Base-by-base conservation (phyloP, 768 basidiomycete species). In the Russula brevipes region DNA sequence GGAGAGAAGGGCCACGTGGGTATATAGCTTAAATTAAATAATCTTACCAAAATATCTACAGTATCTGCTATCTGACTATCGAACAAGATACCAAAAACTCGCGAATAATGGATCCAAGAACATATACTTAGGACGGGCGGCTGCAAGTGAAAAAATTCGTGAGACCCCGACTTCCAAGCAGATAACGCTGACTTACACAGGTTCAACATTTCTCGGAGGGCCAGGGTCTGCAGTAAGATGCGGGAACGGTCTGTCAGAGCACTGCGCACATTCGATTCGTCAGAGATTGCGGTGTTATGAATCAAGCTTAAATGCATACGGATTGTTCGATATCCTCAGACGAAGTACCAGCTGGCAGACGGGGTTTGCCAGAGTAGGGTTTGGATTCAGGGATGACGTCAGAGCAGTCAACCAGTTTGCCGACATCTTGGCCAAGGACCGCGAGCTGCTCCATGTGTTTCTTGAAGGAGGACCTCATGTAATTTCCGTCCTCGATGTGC, bases 401-500 rank as follows among this genome's bases (percentile, higher is more conserved):
- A 3, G 63, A 69, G 31, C 70, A 71, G 58, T 71, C 70, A 44
- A 66, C 46, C 52, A 71, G 30, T 3, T 66, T 30, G 1, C 2
- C 1, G n/a, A 51, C 33, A 12, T 71, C 51, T 38, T 73, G 72
- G 10, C 74, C 74, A 50, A 75, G 69, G 54, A 72, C 60, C 30
- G 73, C 59, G 51, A 75, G 62, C 68, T 73, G 72, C 39, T 49
- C 60, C 71, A 75, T 73, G 17, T 70, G 72, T 4, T 66, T 67
- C 60, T 65, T 59, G 68, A 75, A 75, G 3, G 67, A 54, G 24
- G 53, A 51, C 54, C 55, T 60, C 68, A 76, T 69, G 64, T 64
- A 58, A 10, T 59, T 64, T 64, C 75, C 73, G 47, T 74, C 58
- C 57, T 70, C 63, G 57, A 73, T 68, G 60, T 72, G 70, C n/a